phyloP scores from a whole-genome alignment of 1,284 basidiomycete species.

The Malassezia furfur region DNA sequence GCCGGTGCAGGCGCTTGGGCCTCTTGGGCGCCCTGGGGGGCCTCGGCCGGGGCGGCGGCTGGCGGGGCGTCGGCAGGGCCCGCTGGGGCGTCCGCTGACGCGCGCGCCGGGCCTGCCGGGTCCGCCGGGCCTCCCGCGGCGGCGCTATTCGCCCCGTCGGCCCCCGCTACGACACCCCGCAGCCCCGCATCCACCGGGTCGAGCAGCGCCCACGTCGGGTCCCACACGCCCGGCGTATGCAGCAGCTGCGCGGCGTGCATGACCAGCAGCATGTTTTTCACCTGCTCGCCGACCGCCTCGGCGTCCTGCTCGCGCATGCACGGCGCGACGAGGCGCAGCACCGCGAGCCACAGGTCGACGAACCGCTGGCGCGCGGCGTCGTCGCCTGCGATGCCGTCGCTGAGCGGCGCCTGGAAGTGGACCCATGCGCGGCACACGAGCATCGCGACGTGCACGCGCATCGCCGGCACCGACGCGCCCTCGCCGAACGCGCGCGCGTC shows the following conservation, averaged over 20 bases:
- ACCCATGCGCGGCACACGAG: conserved; percentile 90
- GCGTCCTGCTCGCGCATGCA: conserved; percentile 54
- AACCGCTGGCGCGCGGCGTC: conserved; percentile 46
- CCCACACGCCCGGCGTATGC: conserved; percentile 1
- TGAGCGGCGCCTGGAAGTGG: conserved; percentile 73
- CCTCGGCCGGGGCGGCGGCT: no score
- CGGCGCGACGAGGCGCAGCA: neutral
- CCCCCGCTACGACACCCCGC: no score
- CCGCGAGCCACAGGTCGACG: conserved; percentile 61
- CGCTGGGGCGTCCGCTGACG: no score
- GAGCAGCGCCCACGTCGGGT: conserved; percentile 9
- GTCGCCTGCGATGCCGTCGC: conserved; percentile 44
- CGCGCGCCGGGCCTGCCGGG: no score
- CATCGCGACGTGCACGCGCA: conserved; percentile 72
- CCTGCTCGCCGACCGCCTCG: conserved; percentile 86
- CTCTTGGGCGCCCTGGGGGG: no score
- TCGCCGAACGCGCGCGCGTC: conserved; percentile 55
- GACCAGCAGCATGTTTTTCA: conserved; percentile 92
- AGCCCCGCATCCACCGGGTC: neutral
- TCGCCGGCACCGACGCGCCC: conserved; percentile 72
- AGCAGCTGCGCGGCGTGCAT: conserved; percentile 82
- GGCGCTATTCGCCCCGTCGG: no score
- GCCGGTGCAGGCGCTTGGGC: no score
- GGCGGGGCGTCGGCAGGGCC: no score
- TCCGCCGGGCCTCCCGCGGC: no score